Base-by-base conservation (phyloP, 1,284 basidiomycete genomes). In the Coniophora puteana region DNA sequence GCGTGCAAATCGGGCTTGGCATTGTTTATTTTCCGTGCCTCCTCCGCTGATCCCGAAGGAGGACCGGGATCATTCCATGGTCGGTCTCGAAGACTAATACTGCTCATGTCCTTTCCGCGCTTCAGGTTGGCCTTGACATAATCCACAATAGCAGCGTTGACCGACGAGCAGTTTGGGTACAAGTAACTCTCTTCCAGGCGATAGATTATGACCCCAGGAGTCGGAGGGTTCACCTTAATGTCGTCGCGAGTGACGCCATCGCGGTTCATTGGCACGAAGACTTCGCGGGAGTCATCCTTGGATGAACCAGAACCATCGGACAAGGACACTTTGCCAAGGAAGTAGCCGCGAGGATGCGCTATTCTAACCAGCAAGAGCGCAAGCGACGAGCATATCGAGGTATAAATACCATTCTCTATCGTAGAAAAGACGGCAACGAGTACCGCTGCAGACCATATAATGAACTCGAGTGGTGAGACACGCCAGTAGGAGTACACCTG, bases 11-110 rank as follows among this genome's bases (percentile, higher is more conserved):
- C 57, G 0, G 93, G 89, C 51, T 78, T 79, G 53, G 72, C 70
- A 17, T 66, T 48, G 48, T 90, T 86, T 17, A 63, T 66, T 24
- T 58, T 65, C 47, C 67, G 70, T 41, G 80, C 74, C 29, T 66
- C 68, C 6, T 65, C 67, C 2, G 66, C 66, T 7, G 68, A 68
- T 17, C 69, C 71, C 38, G 72, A 68, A 38, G 64, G 63, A 27
- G 87, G 89, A 33, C 89, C 89, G 11, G 91, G 86, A 57, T 96
- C 93, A 61, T 99, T 99, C 95, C 95, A 99, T 3, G 92, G 81
- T 34, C 95, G 79, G 58, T 98, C 93, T 50, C 76, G 71, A 34
- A 78, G 62, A 40, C 62, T 72, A 50, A 89, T 69, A 18, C 66
- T 58, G 43, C 73, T 73, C 65, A 89, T 74, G 59, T 92, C 88